phyloP scores from a whole-genome alignment of 306 rosid genomes.

The Glycine latifolia region DNA sequence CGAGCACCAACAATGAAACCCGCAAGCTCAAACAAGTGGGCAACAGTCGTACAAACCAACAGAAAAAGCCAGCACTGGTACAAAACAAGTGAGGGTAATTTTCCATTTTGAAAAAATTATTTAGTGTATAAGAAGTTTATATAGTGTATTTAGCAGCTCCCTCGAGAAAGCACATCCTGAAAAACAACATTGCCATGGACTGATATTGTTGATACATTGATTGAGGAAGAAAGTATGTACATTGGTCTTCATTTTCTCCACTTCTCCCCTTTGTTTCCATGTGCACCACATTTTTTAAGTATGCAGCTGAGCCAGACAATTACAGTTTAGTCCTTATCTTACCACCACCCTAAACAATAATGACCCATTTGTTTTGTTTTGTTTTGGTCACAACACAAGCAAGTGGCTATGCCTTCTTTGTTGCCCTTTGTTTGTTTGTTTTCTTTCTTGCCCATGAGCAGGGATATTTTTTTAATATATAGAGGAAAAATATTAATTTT shows the following conservation, averaged over 20 bases:
- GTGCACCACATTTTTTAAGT: conserved; percentile 3
- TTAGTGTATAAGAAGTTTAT: too few relatives aligned
- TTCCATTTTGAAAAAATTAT: too few relatives aligned
- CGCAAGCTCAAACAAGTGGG: too few relatives aligned
- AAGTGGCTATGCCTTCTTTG: background rate
- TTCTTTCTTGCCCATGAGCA: background rate
- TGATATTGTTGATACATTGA: background rate
- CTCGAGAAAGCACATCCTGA: background rate
- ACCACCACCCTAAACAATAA: background rate
- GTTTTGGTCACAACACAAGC: conserved; percentile 23
- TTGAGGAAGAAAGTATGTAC: background rate
- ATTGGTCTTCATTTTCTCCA: conserved; percentile 31
- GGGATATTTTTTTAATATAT: too few relatives aligned
- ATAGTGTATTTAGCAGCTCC: too few relatives aligned
- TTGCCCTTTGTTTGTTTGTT: background rate
- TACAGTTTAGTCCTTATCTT: background rate
- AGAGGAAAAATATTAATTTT: too few relatives aligned
- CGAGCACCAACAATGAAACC: too few relatives aligned
- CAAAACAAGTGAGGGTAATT: too few relatives aligned
- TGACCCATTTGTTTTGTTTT: conserved; percentile 9
- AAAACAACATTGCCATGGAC: background rate
- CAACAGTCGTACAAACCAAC: too few relatives aligned
- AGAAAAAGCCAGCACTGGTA: too few relatives aligned
- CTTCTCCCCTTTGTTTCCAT: background rate
- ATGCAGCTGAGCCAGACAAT: background rate